A percentile compares a stretch with the other conserved stretches of the same genome.
These are phyloP conservation scores for Holtermannia corniformis DNA, from an alignment of 768 basidiomycete species.

Conservation along the genomic window DNA sequence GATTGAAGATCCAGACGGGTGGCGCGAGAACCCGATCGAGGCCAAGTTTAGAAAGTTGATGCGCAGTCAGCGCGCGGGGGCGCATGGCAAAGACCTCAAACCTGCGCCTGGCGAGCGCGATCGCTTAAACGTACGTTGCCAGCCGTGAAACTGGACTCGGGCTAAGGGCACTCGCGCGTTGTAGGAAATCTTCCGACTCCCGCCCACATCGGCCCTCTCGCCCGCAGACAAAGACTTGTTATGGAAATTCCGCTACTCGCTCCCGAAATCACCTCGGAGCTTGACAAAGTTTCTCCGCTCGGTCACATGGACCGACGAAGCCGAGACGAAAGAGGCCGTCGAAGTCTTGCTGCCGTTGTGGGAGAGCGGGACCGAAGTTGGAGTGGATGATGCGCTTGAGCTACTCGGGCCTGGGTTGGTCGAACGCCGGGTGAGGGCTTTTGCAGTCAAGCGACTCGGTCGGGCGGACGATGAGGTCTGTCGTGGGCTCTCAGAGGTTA, in stretches of 20 bases:
- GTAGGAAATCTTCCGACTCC: slow-evolving; percentile 80
- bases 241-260: slow-evolving; percentile 99
- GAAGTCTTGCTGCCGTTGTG: slow-evolving; percentile 90
- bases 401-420: slow-evolving; percentile 76
- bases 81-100: slow-evolving; percentile 89
- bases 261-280: slow-evolving; percentile 61
- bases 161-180: not conserved
- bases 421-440: slow-evolving; percentile 66
- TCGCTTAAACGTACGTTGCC: slow-evolving; percentile 66
- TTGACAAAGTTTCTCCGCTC: slow-evolving; percentile 96
- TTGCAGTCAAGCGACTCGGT: slow-evolving; percentile 82
- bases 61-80: slow-evolving; percentile 87
- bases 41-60: slow-evolving; percentile 91
- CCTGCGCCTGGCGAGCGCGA: slow-evolving; percentile 94
- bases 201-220: slow-evolving; percentile 74
- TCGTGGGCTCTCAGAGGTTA: slow-evolving; percentile 1
- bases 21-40: slow-evolving; percentile 90
- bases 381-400: slow-evolving; percentile 92
- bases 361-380: slow-evolving; percentile 65
- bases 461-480: slow-evolving; percentile 88
- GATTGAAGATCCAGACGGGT: slow-evolving; percentile 80
- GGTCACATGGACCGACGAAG: slow-evolving; percentile 92
- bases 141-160: not conserved
- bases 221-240: slow-evolving; percentile 92
- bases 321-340: slow-evolving; percentile 95